Conservation (phyloP, 2,329 filamentous ascomycete species). For the Didymella lethalis region DNA sequence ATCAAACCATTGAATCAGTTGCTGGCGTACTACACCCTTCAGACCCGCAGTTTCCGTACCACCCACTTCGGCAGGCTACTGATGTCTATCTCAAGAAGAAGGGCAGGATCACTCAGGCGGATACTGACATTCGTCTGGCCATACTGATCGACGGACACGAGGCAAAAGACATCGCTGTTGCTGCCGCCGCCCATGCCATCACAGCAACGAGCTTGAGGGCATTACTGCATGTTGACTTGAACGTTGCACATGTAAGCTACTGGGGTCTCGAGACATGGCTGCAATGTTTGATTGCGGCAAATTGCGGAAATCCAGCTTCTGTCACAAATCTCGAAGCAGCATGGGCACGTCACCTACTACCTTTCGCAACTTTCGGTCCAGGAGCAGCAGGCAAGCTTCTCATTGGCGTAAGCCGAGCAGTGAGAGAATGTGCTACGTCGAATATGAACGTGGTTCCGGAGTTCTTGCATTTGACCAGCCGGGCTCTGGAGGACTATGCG, state of each 20-base stretch:
- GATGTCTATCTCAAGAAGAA: conserved; percentile 45
- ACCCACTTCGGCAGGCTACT: conserved; percentile 33
- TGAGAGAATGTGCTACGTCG: conserved; percentile 24
- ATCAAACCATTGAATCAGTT: conserved; percentile 35
- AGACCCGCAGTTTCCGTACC: conserved; percentile 37
- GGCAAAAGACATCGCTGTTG: conserved; percentile 40
- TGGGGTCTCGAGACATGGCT: conserved; percentile 41
- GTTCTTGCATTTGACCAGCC: conserved; percentile 31
- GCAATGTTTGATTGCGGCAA: conserved; percentile 41
- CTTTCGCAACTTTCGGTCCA: conserved; percentile 34
- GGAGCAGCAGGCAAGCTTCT: conserved; percentile 37
- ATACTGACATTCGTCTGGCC: conserved; percentile 33
- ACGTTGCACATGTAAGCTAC: conserved; percentile 39
- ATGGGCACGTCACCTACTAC: conserved; percentile 38
- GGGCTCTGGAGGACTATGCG: conserved; percentile 34
- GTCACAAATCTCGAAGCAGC: conserved; percentile 39
- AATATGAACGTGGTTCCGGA: conserved; percentile 34
- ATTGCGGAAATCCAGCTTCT: conserved; percentile 33
- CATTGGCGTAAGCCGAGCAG: conserved; percentile 31
- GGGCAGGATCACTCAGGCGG: conserved; percentile 36
- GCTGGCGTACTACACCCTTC: conserved; percentile 36
- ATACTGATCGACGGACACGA: conserved; percentile 33
- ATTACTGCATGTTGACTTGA: conserved; percentile 34
- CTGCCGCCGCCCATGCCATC: conserved; percentile 42
- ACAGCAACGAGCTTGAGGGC: conserved; percentile 33